These are phyloP conservation scores for Elaeis guineensis DNA, from an alignment of 176 grass and related monocot species.

Conservation along the genomic window DNA sequence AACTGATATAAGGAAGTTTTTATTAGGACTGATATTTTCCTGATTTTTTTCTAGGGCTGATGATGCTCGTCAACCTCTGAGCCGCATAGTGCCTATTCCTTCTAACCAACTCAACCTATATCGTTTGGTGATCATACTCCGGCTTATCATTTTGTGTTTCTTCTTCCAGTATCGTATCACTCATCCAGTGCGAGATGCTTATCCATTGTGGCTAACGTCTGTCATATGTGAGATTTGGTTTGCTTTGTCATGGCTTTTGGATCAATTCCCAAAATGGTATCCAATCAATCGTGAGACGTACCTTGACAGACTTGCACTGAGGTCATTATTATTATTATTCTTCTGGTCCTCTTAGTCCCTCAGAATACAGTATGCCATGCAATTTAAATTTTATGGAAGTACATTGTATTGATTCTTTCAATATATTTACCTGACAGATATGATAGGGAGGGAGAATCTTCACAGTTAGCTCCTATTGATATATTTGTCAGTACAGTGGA, in stretches of 20 bases:
- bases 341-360: neutral
- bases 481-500: constrained; percentile 95
- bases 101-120: constrained; percentile 75
- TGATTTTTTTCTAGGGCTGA: constrained; percentile 59
- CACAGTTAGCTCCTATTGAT: constrained; percentile 71
- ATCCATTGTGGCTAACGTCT: constrained; percentile 81
- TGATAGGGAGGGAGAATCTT: constrained; percentile 90
- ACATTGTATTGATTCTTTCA: too few species aligned
- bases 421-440: constrained; percentile 37
- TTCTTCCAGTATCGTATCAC: constrained; percentile 94
- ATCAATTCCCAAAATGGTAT: constrained; percentile 89
- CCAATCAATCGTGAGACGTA: constrained; percentile 94
- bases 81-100: constrained; percentile 70
- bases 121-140: constrained; percentile 70
- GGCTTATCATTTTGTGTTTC: constrained; percentile 83
- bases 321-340: constrained; percentile 27
- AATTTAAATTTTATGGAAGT: too few species aligned
- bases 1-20: too few species aligned
- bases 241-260: constrained; percentile 94
- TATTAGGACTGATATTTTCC: too few species aligned
- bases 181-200: constrained; percentile 86
- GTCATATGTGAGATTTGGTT: constrained; percentile 98
- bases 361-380: too few species aligned
- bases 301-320: constrained; percentile 76
- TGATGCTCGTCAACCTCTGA: constrained; percentile 91